Evolutionary conservation across 495 filamentous ascomycete species (phyloP).

Genomic region (Jackrogersella multiformis): DNA sequence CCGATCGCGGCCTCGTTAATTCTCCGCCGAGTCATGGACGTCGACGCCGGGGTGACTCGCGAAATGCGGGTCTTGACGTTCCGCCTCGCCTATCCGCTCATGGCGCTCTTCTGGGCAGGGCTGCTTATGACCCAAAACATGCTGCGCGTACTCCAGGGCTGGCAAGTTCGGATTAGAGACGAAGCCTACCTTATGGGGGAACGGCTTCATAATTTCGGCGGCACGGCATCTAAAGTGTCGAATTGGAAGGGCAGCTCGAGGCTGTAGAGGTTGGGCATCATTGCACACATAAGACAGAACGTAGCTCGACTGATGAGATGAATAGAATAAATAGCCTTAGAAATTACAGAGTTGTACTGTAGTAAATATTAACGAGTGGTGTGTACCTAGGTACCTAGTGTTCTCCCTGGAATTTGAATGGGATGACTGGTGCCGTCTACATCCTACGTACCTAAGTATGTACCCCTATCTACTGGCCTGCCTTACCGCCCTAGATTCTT

Average conservation of each 20-base stretch:
- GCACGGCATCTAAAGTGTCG: constrained; percentile 35
- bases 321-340: constrained; percentile 9
- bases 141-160: constrained; percentile 72
- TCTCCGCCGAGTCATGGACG: constrained; percentile 46
- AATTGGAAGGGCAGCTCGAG: constrained; percentile 47
- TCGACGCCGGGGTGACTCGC: constrained; percentile 46
- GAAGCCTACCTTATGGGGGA: constrained; percentile 97
- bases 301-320: neutral
- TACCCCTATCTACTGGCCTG: no score
- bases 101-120: constrained; percentile 57
- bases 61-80: constrained; percentile 66
- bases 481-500: no score
- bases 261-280: constrained; percentile 25
- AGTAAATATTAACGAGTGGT: no score
- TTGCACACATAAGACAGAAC: neutral
- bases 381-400: no score
- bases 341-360: neutral
- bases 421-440: no score
- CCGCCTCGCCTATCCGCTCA: constrained; percentile 75
- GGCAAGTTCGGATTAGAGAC: constrained; percentile 85
- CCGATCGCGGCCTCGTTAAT: constrained; percentile 45
- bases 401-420: no score
- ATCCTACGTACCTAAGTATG: no score
- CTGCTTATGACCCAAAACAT: constrained; percentile 54
- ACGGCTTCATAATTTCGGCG: constrained; percentile 83